These are phyloP conservation scores for Pleurotus tuoliensis DNA, from an alignment of 768 basidiomycete genomes.

Conservation along the genomic window DNA sequence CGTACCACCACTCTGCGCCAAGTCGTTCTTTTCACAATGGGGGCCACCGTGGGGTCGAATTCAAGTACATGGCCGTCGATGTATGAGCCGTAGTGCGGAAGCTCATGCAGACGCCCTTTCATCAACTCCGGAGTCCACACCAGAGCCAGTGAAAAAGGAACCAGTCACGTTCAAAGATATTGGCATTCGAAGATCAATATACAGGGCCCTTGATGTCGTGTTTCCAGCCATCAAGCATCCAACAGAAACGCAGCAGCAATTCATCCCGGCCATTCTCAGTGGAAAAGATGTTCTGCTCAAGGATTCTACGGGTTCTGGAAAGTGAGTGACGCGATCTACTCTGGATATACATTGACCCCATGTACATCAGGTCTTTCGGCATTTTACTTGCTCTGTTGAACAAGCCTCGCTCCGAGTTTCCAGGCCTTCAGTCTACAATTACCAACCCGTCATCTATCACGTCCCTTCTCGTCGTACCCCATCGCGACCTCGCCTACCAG, in stretches of 20 bases:
- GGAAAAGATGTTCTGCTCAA: slow-evolving; percentile 62
- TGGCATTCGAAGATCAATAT: slow-evolving; percentile 48
- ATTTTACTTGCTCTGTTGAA: slow-evolving; percentile 62
- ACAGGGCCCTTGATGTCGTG: slow-evolving; percentile 46
- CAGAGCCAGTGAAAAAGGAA: neutral
- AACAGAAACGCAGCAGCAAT: slow-evolving; percentile 53
- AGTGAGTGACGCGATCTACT: slow-evolving; percentile 42
- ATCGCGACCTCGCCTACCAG: slow-evolving; percentile 69
- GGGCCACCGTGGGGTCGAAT: neutral
- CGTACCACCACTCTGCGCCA: slow-evolving; percentile 9
- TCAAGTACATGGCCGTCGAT: slow-evolving; percentile 11
- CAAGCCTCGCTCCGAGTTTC: slow-evolving; percentile 32
- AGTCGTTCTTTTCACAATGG: neutral
- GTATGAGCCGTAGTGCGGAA: slow-evolving; percentile 21
- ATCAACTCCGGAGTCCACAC: neutral
- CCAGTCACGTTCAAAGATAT: slow-evolving; percentile 41
- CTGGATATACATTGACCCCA: neutral
- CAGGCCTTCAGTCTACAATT: slow-evolving; percentile 9
- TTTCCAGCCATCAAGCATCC: slow-evolving; percentile 60
- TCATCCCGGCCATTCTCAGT: slow-evolving; percentile 58
- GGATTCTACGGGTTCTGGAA: slow-evolving; percentile 75
- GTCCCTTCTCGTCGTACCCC: slow-evolving; percentile 65
- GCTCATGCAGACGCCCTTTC: slow-evolving; percentile 12
- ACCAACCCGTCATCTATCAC: slow-evolving; percentile 32
- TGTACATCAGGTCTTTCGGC: slow-evolving; percentile 64